phyloP scores from a whole-genome alignment of 441 rosid species.

The Gossypium laxum region DNA sequence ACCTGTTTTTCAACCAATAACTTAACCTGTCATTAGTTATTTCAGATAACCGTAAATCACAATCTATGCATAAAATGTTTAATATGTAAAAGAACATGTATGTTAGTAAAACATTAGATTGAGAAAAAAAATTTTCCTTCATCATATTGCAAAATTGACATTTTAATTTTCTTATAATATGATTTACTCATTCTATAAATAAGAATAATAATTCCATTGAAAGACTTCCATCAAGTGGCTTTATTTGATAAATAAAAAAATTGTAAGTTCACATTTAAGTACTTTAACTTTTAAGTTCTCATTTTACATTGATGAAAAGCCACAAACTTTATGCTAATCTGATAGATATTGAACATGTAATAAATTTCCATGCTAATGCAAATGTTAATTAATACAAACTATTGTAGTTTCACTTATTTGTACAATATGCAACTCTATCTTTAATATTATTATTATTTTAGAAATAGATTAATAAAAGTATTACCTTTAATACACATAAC shows the following conservation, averaged over 20 bases:
- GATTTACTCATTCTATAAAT: not conserved
- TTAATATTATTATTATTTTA: not conserved
- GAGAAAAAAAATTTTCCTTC: not conserved
- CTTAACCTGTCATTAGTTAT: not conserved
- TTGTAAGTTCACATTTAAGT: not conserved
- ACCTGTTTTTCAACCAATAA: constrained; percentile 22
- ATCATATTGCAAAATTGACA: not conserved
- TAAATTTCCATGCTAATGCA: not conserved
- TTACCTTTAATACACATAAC: not conserved
- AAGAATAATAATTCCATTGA: not conserved
- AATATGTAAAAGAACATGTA: not conserved
- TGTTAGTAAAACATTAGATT: not conserved
- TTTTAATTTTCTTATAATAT: not conserved
- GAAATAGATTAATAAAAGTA: not conserved
- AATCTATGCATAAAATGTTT: not conserved
- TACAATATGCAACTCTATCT: not conserved
- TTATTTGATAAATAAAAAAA: not conserved
- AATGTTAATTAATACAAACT: not conserved
- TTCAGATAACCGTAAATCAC: not conserved
- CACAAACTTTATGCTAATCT: not conserved
- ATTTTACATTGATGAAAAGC: not conserved
- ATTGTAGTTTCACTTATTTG: not conserved
- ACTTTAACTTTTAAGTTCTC: not conserved
- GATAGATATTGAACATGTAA: not conserved
- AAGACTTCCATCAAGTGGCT: not conserved